Evolutionary conservation across 202 grass and related monocot species (phyloP).

Genomic region (Alloteropsis angusta): DNA sequence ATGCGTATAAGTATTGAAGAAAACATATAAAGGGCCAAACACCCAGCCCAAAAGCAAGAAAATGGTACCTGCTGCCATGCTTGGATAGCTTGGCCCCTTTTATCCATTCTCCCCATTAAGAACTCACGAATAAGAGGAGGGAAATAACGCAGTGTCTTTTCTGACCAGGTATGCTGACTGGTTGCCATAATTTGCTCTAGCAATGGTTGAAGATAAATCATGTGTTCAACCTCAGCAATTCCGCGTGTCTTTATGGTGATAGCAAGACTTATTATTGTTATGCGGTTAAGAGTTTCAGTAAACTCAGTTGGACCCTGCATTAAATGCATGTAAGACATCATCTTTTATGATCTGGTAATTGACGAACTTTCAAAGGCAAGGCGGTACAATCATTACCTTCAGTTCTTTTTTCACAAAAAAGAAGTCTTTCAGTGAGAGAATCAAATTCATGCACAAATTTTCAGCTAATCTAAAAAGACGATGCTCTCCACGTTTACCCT

Average conservation of each 20-base stretch:
- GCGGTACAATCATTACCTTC: constrained; percentile 48
- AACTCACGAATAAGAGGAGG: constrained; percentile 77
- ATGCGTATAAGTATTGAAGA: background rate
- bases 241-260: constrained; percentile 98
- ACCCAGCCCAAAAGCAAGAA: constrained; percentile 1
- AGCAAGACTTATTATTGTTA: constrained; percentile 99
- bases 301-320: constrained; percentile 93
- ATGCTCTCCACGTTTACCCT: constrained; percentile 90
- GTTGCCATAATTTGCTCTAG: constrained; percentile 98
- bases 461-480: constrained; percentile 93
- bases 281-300: constrained; percentile 96
- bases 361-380: constrained; percentile 14
- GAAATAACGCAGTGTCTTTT: constrained; percentile 82
- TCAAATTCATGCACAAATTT: constrained; percentile 98
- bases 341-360: background rate
- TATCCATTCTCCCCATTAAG: constrained; percentile 69
- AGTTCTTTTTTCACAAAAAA: constrained; percentile 98
- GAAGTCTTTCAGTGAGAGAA: constrained; percentile 95
- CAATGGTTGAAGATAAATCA: constrained; percentile 89
- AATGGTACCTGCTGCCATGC: constrained; percentile 76
- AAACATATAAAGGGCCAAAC: constrained; percentile 19
- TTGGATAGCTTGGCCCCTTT: constrained; percentile 88
- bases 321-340: constrained; percentile 13
- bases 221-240: constrained; percentile 94
- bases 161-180: constrained; percentile 94